phyloP scores from a whole-genome alignment of 1,284 basidiomycete genomes.

The Veloboletus limbatus region DNA sequence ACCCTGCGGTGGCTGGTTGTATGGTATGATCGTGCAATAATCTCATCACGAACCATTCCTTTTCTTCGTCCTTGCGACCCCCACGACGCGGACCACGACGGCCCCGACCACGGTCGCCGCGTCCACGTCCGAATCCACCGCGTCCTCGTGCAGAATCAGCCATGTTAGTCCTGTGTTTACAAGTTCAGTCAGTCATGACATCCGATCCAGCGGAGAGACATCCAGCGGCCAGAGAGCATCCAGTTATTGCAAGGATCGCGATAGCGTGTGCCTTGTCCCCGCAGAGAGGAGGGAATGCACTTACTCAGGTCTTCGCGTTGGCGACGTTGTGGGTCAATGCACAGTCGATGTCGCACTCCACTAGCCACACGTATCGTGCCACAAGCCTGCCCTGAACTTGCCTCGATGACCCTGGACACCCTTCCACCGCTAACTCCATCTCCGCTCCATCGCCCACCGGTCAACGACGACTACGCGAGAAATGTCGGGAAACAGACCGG shows the following conservation, averaged over 20 bases:
- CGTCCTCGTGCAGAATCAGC: slow-evolving; percentile 80
- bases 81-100: slow-evolving; percentile 92
- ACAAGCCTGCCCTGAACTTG: slow-evolving; percentile 29
- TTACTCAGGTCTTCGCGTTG: slow-evolving; percentile 39
- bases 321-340: slow-evolving; percentile 17
- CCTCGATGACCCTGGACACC: slow-evolving; percentile 21
- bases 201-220: slow-evolving; percentile 19
- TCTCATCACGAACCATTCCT: slow-evolving; percentile 82
- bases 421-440: accelerated
- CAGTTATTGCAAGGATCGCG: slow-evolving; percentile 1
- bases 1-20: slow-evolving; percentile 54
- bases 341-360: not conserved
- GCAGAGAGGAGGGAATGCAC: slow-evolving; percentile 22
- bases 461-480: not conserved
- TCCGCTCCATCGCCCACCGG: not conserved
- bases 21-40: not conserved
- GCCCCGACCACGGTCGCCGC: slow-evolving; percentile 81
- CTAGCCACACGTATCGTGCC: not conserved
- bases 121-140: slow-evolving; percentile 87
- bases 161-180: slow-evolving; percentile 47
- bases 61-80: slow-evolving; percentile 97
- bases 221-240: slow-evolving; percentile 19
- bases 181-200: slow-evolving; percentile 21
- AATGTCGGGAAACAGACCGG: too few relatives aligned
- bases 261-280: not conserved